phyloP scores from a whole-genome alignment of 371 early-diverging fungal species.

The Rhizopus delemar region DNA sequence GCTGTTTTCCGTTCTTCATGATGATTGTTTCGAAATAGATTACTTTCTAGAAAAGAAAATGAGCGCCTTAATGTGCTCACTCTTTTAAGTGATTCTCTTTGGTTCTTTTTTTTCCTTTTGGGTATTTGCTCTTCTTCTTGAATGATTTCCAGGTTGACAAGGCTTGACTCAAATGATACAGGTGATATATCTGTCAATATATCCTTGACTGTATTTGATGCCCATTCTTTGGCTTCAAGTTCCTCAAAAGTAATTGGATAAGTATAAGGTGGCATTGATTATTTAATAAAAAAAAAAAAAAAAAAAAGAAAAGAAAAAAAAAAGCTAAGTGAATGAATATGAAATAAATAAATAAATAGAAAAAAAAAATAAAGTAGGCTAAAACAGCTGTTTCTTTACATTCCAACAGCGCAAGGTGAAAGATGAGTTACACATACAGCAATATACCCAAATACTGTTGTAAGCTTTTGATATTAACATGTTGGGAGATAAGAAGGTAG shows the following conservation, averaged over 20 bases:
- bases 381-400: not conserved
- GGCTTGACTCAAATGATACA: slow-evolving; percentile 30
- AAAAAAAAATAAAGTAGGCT: slow-evolving; percentile 9
- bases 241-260: slow-evolving; percentile 37
- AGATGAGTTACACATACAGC: not conserved
- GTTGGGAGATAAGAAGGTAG: not conserved
- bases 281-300: not conserved
- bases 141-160: not conserved
- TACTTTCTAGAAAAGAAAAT: slow-evolving; percentile 38
- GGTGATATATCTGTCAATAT: slow-evolving; percentile 32
- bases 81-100: slow-evolving; percentile 1
- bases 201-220: slow-evolving; percentile 31
- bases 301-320: slow-evolving; percentile 11
- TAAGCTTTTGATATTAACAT: too few species aligned
- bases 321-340: slow-evolving; percentile 3
- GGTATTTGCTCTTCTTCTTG: not conserved
- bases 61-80: slow-evolving; percentile 31
- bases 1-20: slow-evolving; percentile 14
- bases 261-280: slow-evolving; percentile 24
- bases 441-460: too few species aligned
- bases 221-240: slow-evolving; percentile 45
- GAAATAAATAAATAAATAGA: not conserved
- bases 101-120: not conserved
- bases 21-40: slow-evolving; percentile 13
- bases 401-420: not conserved